Evolutionary conservation across 2,329 filamentous ascomycete genomes (phyloP).

Genomic region (Clathrospora elynae): DNA sequence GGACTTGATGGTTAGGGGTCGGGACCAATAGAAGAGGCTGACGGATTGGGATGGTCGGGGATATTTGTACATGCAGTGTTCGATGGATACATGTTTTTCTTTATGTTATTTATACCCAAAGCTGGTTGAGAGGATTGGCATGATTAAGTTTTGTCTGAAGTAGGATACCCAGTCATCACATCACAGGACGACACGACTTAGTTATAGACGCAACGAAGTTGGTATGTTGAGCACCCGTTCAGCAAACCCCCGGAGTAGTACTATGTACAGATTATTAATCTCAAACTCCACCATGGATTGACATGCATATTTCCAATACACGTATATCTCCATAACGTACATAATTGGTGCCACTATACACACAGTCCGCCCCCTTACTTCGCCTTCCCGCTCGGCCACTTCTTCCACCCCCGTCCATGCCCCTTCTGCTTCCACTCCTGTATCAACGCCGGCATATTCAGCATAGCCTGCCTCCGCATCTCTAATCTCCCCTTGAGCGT

Average conservation of each 20-base stretch:
- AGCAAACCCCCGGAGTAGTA: too few species aligned
- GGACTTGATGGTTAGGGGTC: too few species aligned
- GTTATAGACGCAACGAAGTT: not conserved
- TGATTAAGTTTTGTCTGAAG: constrained; percentile 7
- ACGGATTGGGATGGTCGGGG: too few species aligned
- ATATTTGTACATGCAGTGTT: too few species aligned
- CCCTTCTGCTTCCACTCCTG: constrained; percentile 84
- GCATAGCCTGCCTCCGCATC: constrained; percentile 86
- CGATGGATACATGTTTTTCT: not conserved
- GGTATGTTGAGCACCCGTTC: too few species aligned
- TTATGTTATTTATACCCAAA: constrained; percentile 10
- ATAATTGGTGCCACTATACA: too few species aligned
- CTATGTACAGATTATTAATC: too few species aligned
- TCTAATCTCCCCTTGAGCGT: constrained; percentile 83
- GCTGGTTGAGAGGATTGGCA: constrained; percentile 2
- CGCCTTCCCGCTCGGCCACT: constrained; percentile 63
- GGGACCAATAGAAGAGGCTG: not conserved
- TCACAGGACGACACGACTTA: too few species aligned
- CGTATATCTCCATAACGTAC: not conserved
- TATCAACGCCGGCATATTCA: constrained; percentile 92
- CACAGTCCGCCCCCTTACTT: too few species aligned
- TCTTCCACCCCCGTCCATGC: constrained; percentile 75
- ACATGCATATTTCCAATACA: not conserved
- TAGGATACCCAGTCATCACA: constrained; percentile 10
- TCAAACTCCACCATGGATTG: not conserved